Conservation (phyloP, 257 asterid genomes). For the Striga asiatica region DNA sequence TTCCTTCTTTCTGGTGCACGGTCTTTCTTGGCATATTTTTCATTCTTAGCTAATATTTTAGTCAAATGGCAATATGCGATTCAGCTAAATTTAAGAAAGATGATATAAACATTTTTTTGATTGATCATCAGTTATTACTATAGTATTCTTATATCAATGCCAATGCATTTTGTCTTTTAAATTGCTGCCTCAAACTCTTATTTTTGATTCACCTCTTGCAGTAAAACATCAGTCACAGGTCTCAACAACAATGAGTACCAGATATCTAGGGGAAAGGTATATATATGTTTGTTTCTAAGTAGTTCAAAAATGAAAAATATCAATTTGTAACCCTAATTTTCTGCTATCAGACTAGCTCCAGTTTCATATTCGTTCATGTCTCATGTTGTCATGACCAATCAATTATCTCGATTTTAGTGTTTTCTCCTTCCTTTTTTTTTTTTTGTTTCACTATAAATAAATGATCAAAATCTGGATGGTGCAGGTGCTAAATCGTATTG, state of each 20-base stretch:
- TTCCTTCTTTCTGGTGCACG: too few species aligned
- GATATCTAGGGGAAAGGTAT: conserved; percentile 85
- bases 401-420: not conserved
- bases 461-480: conserved; percentile 5
- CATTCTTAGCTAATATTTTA: not conserved
- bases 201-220: conserved; percentile 29
- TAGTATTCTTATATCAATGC: not conserved
- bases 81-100: too few species aligned
- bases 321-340: too few species aligned
- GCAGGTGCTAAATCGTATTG: conserved; percentile 61
- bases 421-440: not conserved
- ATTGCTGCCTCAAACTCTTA: conserved; percentile 10
- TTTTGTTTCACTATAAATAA: not conserved
- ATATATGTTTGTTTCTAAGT: conserved; percentile 23
- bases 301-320: not conserved
- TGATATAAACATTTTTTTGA: too few species aligned
- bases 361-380: not conserved
- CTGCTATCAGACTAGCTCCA: not conserved
- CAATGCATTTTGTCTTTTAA: conserved; percentile 3
- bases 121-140: too few species aligned
- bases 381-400: not conserved
- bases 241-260: conserved; percentile 97
- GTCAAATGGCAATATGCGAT: not conserved
- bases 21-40: too few species aligned
- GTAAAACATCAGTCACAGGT: conserved; percentile 79